A percentile compares a stretch with the other conserved stretches of the same genome.
Conservation (phyloP, 2,329 filamentous ascomycete species). For the Macrophomina phaseolina region DNA sequence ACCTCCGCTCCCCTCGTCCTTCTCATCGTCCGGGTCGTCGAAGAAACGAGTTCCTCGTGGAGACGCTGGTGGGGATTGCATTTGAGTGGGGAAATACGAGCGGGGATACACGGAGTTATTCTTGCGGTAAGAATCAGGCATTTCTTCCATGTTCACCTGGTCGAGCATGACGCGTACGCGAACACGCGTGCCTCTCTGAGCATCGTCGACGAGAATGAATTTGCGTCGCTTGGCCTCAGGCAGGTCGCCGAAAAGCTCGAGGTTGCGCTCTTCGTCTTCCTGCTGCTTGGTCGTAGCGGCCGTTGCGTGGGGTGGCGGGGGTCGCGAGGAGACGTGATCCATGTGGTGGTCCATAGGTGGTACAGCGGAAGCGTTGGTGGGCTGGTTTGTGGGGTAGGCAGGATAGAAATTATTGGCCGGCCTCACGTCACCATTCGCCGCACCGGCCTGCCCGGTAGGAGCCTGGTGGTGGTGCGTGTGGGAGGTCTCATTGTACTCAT, state of each 20-base stretch:
- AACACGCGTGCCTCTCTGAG: constrained; percentile 77
- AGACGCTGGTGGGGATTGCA: constrained; percentile 82
- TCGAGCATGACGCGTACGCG: constrained; percentile 93
- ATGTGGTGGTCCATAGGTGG: constrained; percentile 67
- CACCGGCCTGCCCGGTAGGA: constrained; percentile 58
- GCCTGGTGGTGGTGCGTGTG: constrained; percentile 71
- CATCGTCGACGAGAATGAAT: constrained; percentile 94
- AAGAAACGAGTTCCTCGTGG: constrained; percentile 78
- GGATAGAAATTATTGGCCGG: constrained; percentile 79
- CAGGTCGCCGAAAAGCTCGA: constrained; percentile 82
- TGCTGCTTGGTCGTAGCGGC: constrained; percentile 53
- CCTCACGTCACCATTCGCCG: constrained; percentile 69
- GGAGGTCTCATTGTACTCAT: constrained; percentile 64
- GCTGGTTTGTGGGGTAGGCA: constrained; percentile 66
- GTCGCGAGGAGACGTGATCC: constrained; percentile 49
- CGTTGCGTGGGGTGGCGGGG: constrained; percentile 45
- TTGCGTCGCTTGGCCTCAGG: constrained; percentile 92
- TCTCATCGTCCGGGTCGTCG: constrained; percentile 63
- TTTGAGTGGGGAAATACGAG: constrained; percentile 90
- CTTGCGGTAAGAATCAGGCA: constrained; percentile 93
- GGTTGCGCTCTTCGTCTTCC: constrained; percentile 64
- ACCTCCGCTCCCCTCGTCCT: constrained; percentile 56
- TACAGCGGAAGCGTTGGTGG: constrained; percentile 63
- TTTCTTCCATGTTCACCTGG: constrained; percentile 90
- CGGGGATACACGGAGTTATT: constrained; percentile 88